A percentile compares a stretch with the other conserved stretches of the same genome.
These are phyloP conservation scores for Sungouiella blattae DNA, from an alignment of 805 yeast species.

Conservation along the genomic window DNA sequence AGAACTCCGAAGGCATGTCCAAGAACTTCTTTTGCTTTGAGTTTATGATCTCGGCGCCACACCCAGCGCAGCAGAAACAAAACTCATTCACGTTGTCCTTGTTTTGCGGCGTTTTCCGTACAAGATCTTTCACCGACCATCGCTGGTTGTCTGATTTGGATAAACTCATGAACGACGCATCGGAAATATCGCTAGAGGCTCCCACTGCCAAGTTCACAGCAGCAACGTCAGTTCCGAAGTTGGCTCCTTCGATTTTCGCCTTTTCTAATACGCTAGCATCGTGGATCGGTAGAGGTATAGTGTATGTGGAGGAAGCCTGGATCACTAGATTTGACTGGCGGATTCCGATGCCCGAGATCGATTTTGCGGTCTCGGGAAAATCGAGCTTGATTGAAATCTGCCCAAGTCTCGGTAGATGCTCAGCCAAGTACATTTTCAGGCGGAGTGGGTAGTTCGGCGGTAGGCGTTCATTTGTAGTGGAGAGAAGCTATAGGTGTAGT, in stretches of 20 bases:
- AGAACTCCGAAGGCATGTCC: conserved; percentile 85
- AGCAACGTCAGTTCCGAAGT: neutral
- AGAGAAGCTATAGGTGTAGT: no score
- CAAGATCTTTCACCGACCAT: conserved; percentile 45
- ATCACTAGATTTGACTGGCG: conserved; percentile 2
- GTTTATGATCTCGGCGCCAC: conserved; percentile 26
- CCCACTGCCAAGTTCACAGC: conserved; percentile 3
- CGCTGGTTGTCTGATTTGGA: conserved; percentile 8
- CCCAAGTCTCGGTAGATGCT: conserved; percentile 14
- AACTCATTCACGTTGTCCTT: conserved; percentile 20
- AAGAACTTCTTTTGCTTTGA: conserved; percentile 33
- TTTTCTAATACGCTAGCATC: neutral
- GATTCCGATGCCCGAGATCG: conserved; percentile 1
- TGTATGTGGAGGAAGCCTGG: conserved; percentile 1
- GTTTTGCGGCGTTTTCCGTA: conserved; percentile 28
- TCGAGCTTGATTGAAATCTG: conserved; percentile 12
- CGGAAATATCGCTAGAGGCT: neutral
- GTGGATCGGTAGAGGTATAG: conserved; percentile 3
- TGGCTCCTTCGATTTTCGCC: conserved; percentile 5
- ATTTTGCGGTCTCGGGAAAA: neutral
- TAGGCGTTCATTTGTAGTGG: no score
- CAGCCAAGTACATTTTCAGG: conserved; percentile 14
- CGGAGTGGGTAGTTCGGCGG: no score
- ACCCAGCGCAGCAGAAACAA: conserved; percentile 27
- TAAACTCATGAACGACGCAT: conserved; percentile 9